Base-by-base conservation (phyloP, 805 yeast species). In the Ogataea ramenticola region DNA sequence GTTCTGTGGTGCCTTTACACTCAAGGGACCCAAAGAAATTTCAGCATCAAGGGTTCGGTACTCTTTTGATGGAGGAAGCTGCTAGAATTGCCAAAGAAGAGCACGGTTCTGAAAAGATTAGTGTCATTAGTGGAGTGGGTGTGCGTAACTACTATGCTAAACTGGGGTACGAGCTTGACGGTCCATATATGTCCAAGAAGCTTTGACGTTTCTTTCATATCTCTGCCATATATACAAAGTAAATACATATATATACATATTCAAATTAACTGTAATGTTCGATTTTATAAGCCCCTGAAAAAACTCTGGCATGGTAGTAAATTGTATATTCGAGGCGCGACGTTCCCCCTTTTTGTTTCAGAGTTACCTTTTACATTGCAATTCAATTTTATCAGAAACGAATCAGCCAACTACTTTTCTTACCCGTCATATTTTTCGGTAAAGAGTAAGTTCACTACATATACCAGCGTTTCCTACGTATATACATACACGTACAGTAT, bases 31-130 rank as follows among this genome's bases (percentile, higher is more conserved):
- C 99, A 39, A 77, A 96, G 58, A 93, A 93, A 65, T 93, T 93
- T 71, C 99, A 93, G 68, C 99, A 93, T 70, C 99, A 93, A 71
- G 99, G 99, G 19, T 93, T 91, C 62, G 99, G 99, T 50, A 91
- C 99, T 6, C 71, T 93, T 56, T 67, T 93, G 42, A 93, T 93
- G 99, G 98, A 93, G 65, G 99, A 93, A 65, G 99, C 99, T 3
- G 98, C 88, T 56, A 76, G 96, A 51, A 93, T 93, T 47, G 93
- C 99, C 1, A 75, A 80, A 42, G 96, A 89, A 56, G 99, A 93
- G 61, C 99, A 93, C 62, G 96, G 96, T 0, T 83, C 96, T 4
- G 70, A 74, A 42, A 93, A 93, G 68, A 84, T 93, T 32, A 80
- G 95, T 61, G 99, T 93, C 43, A 93, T 93, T 53, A 82, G 95